A percentile compares a stretch with the other conserved stretches of the same genome.
Conservation (phyloP, 805 yeast species). For the Kuraishia cidri region DNA sequence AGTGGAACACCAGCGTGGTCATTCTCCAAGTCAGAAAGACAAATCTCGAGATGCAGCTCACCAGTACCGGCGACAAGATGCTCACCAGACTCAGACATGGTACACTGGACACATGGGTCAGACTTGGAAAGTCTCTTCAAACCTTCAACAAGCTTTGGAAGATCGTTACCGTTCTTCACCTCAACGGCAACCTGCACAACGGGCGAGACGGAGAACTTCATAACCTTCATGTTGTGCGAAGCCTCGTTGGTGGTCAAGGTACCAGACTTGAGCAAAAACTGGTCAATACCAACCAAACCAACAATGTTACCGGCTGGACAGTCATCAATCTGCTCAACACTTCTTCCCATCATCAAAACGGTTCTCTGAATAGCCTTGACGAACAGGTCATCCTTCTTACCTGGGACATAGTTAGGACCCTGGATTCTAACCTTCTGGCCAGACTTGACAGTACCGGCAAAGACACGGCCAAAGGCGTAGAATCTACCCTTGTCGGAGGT, state of each 20-base stretch:
- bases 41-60: slow-evolving; percentile 98
- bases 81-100: slow-evolving; percentile 94
- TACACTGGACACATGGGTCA: slow-evolving; percentile 94
- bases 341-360: slow-evolving; percentile 99
- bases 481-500: slow-evolving; percentile 99
- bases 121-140: slow-evolving; percentile 99
- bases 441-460: slow-evolving; percentile 98
- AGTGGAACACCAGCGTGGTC: slow-evolving; percentile 99
- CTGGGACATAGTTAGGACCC: slow-evolving; percentile 99
- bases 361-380: slow-evolving; percentile 97
- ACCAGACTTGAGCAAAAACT: slow-evolving; percentile 99
- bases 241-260: slow-evolving; percentile 94
- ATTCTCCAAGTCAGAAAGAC: slow-evolving; percentile 90
- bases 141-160: slow-evolving; percentile 99
- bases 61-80: slow-evolving; percentile 99
- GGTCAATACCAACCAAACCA: slow-evolving; percentile 99
- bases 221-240: slow-evolving; percentile 99
- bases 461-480: slow-evolving; percentile 99
- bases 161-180: slow-evolving; percentile 98
- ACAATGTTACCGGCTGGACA: slow-evolving; percentile 99
- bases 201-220: slow-evolving; percentile 99
- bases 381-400: slow-evolving; percentile 97
- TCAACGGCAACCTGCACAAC: slow-evolving; percentile 99
- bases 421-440: slow-evolving; percentile 99
- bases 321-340: slow-evolving; percentile 96